Percentiles rank a stretch among this genome's conserved stretches.
Evolutionary conservation across 2,329 filamentous ascomycete species (phyloP).

Genomic region (Diaporthe nobilis): DNA sequence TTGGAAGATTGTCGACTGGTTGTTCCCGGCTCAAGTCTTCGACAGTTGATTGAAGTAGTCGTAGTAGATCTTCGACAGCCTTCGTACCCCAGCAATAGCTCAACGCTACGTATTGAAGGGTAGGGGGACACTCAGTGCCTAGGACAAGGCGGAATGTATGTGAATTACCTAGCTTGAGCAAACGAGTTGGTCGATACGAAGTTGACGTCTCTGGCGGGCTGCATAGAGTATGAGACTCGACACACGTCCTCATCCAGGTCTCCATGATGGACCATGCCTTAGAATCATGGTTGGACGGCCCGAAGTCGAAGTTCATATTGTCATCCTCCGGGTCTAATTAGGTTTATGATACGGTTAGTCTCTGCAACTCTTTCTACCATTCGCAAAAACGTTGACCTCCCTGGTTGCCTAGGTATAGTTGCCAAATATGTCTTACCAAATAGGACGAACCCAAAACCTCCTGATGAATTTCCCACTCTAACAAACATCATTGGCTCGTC

Average conservation of each 20-base stretch:
- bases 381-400: neutral
- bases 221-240: neutral
- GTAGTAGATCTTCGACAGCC: neutral
- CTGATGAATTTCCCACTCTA: neutral
- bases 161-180: neutral
- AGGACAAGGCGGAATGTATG: neutral
- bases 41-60: neutral
- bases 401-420: neutral
- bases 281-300: neutral
- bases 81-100: constrained; percentile 14
- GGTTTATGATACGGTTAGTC: neutral
- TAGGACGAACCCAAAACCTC: neutral
- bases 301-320: neutral
- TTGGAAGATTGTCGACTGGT: neutral
- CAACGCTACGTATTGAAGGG: neutral
- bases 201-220: neutral
- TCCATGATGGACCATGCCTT: neutral
- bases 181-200: neutral
- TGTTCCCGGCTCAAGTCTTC: neutral
- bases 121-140: neutral
- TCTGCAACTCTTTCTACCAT: neutral
- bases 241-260: neutral
- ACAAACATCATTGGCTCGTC: neutral
- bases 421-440: neutral
- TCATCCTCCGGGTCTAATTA: neutral